phyloP scores from a whole-genome alignment of 768 basidiomycete species.

The Tubosaeta sp. region DNA sequence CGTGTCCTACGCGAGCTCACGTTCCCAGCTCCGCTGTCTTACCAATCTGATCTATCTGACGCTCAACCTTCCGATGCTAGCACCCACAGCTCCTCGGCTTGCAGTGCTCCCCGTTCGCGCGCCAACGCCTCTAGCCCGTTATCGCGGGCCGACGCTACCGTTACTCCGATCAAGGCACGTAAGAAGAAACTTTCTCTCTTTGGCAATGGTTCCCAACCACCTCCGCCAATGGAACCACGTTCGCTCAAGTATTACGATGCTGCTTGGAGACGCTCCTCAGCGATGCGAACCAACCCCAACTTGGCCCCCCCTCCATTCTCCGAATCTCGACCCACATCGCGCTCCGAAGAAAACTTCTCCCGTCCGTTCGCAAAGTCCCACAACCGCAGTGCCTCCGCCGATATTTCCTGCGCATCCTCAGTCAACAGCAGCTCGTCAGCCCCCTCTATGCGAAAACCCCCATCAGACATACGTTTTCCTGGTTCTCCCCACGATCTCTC shows the following conservation, averaged over 20 bases:
- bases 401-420: constrained; percentile 44
- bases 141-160: constrained; percentile 14
- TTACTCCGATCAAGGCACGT: constrained; percentile 13
- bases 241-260: constrained; percentile 44
- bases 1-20: constrained; percentile 51
- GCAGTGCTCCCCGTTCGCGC: constrained; percentile 5
- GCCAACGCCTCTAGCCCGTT: constrained; percentile 17
- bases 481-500: constrained; percentile 58
- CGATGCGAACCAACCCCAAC: neutral
- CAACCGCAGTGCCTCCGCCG: constrained; percentile 41
- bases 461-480: constrained; percentile 11
- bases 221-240: constrained; percentile 44
- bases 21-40: constrained; percentile 73
- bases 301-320: constrained; percentile 16
- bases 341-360: constrained; percentile 39
- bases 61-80: constrained; percentile 5
- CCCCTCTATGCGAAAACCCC: constrained; percentile 17
- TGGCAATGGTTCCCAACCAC: constrained; percentile 35
- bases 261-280: constrained; percentile 44
- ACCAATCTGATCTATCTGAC: constrained; percentile 25
- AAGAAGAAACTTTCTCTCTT: constrained; percentile 37
- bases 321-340: constrained; percentile 23
- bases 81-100: constrained; percentile 2
- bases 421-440: constrained; percentile 20
- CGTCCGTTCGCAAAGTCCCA: constrained; percentile 32